phyloP scores from a whole-genome alignment of 1,139 yeast species.

The Hyphopichia khmerensis region DNA sequence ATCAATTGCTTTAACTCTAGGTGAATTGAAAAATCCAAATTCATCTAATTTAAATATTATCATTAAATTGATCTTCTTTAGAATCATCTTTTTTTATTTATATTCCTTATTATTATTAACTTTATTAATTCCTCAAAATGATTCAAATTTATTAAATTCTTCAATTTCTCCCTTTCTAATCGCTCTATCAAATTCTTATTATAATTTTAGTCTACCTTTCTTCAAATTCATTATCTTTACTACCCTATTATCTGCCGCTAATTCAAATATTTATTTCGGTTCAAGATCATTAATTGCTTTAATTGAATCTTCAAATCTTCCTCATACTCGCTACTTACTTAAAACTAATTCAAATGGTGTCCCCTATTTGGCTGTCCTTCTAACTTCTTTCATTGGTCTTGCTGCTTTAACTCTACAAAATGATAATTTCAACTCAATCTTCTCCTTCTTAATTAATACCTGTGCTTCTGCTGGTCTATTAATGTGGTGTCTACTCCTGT shows the following conservation, averaged over 20 bases:
- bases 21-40: slow-evolving; percentile 18
- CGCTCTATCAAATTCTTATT: slow-evolving; percentile 4
- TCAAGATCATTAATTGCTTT: slow-evolving; percentile 22
- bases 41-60: slow-evolving; percentile 11
- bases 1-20: slow-evolving; percentile 31
- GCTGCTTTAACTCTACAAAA: slow-evolving; percentile 13
- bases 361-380: slow-evolving; percentile 17
- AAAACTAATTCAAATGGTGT: slow-evolving; percentile 12
- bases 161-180: slow-evolving; percentile 6
- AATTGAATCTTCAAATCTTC: slow-evolving; percentile 9
- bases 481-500: slow-evolving; percentile 21
- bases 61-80: slow-evolving; percentile 13
- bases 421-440: slow-evolving; percentile 13
- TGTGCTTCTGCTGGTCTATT: slow-evolving; percentile 24
- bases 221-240: slow-evolving; percentile 20
- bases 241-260: slow-evolving; percentile 26
- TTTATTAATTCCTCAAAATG: slow-evolving; percentile 16
- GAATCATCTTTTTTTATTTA: slow-evolving; percentile 17
- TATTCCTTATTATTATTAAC: slow-evolving; percentile 15
- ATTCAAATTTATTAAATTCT: slow-evolving; percentile 10
- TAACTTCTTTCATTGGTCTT: slow-evolving; percentile 19
- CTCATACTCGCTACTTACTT: slow-evolving; percentile 6
- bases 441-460: slow-evolving; percentile 16
- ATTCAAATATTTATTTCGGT: slow-evolving; percentile 26
- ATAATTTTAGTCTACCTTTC: slow-evolving; percentile 2